Percentiles rank a stretch among this genome's conserved stretches.
These are phyloP conservation scores for Fusarium multiceps DNA, from an alignment of 2,329 filamentous ascomycete genomes.

Conservation along the genomic window DNA sequence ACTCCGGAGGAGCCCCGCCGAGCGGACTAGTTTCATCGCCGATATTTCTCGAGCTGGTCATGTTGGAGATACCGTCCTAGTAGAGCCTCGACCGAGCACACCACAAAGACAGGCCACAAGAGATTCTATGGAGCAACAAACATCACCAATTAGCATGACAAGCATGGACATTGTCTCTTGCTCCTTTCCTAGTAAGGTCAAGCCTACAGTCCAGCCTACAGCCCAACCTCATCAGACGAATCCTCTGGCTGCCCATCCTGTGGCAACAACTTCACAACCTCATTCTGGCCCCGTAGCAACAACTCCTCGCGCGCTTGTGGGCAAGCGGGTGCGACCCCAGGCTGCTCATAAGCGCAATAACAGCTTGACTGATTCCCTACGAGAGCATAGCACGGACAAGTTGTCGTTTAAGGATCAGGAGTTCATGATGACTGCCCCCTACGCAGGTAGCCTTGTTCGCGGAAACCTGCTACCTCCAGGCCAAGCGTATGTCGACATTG, in stretches of 20 bases:
- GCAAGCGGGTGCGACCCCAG: constrained; percentile 68
- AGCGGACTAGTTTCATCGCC: constrained; percentile 56
- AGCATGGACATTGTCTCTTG: constrained; percentile 73
- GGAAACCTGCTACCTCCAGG: constrained; percentile 86
- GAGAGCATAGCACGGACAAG: constrained; percentile 71
- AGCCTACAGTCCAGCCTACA: constrained; percentile 47
- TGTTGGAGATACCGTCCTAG: constrained; percentile 59
- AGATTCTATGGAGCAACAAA: constrained; percentile 39
- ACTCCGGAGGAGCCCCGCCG: constrained; percentile 39
- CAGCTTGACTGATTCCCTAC: constrained; percentile 85
- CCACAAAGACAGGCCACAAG: constrained; percentile 54
- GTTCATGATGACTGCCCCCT: constrained; percentile 71
- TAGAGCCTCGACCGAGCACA: constrained; percentile 59
- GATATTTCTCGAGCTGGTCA: constrained; percentile 61
- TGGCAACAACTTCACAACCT: constrained; percentile 61
- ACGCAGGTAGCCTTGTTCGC: constrained; percentile 86
- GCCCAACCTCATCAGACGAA: constrained; percentile 51
- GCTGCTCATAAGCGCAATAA: constrained; percentile 81
- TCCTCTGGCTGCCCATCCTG: constrained; percentile 67
- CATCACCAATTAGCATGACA: constrained; percentile 67
- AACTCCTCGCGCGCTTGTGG: constrained; percentile 67
- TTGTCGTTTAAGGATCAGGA: constrained; percentile 65
- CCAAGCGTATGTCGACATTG: constrained; percentile 80
- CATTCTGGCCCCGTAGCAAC: constrained; percentile 64
- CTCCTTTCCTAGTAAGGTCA: constrained; percentile 68